Conservation (phyloP, 768 basidiomycete genomes). For the Cantharellus anzutake region DNA sequence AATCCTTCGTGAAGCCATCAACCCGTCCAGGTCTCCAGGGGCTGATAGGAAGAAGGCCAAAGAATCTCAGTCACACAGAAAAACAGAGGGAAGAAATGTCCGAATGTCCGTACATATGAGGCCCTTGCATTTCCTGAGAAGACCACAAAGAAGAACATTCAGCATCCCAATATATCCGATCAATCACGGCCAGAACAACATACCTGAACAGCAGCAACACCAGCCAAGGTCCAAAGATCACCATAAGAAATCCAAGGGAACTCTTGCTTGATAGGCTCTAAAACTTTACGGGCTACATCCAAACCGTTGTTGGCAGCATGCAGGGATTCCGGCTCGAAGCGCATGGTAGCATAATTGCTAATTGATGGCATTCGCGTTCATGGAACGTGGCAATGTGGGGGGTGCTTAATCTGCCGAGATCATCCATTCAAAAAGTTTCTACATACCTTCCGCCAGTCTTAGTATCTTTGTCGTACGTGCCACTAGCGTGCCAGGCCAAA, state of each 20-base stretch:
- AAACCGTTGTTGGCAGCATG: constrained; percentile 79
- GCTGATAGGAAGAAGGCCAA: background rate
- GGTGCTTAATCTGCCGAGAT: background rate
- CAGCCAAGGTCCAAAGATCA: constrained; percentile 91
- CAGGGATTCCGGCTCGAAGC: constrained; percentile 73
- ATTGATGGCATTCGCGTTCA: background rate
- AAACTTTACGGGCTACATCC: constrained; percentile 53
- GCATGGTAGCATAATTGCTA: constrained; percentile 97
- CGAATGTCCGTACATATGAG: constrained; percentile 30
- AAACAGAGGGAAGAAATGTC: background rate
- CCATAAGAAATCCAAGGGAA: constrained; percentile 92
- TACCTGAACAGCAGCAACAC: constrained; percentile 58
- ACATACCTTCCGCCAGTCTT: constrained; percentile 62
- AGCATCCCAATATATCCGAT: no score
- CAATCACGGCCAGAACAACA: no score
- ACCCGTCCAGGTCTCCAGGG: constrained; percentile 89
- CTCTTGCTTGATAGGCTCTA: constrained; percentile 76
- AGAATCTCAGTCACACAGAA: no score
- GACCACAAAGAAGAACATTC: no score
- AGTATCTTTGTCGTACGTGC: constrained; percentile 71
- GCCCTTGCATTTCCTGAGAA: constrained; percentile 69
- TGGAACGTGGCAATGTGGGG: constrained; percentile 5
- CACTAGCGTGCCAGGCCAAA: constrained; percentile 87
- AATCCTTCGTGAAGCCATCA: constrained; percentile 59
- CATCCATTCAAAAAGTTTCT: background rate